These are phyloP conservation scores for Acephala macrosclerotiorum DNA, from an alignment of 2,329 filamentous ascomycete species.

Conservation along the genomic window DNA sequence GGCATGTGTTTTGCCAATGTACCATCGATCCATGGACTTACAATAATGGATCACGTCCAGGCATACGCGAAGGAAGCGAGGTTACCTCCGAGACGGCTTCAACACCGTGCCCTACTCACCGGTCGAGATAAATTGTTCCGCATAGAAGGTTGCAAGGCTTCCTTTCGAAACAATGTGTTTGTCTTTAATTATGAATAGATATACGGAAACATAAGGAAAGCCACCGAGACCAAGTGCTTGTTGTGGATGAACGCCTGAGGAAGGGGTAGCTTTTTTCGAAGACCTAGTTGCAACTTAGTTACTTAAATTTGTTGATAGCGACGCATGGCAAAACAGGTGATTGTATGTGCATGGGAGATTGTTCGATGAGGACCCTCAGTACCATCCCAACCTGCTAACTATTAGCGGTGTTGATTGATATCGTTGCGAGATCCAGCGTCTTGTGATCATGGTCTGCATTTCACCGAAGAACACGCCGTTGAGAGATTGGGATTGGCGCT, in stretches of 20 bases:
- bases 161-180: conserved; percentile 18
- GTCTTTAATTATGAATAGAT: background rate
- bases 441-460: conserved; percentile 11
- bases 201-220: background rate
- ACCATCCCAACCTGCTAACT: background rate
- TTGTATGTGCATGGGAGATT: background rate
- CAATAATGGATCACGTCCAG: conserved; percentile 2
- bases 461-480: background rate
- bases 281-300: conserved; percentile 12
- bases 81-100: background rate
- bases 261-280: background rate
- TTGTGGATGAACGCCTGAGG: background rate
- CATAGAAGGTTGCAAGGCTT: conserved; percentile 16
- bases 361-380: background rate
- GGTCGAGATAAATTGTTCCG: conserved; percentile 1
- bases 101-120: conserved; percentile 1
- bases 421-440: conserved; percentile 12
- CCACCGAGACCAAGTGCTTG: background rate
- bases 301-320: conserved; percentile 16
- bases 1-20: conserved; percentile 12
- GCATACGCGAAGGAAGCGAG: background rate
- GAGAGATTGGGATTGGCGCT: conserved; percentile 19
- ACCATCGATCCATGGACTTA: conserved; percentile 19
- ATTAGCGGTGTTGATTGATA: conserved; percentile 4
- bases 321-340: conserved; percentile 11